Base-by-base conservation (phyloP, 1,284 basidiomycete genomes). In the Pseudozyma hubeiensis region DNA sequence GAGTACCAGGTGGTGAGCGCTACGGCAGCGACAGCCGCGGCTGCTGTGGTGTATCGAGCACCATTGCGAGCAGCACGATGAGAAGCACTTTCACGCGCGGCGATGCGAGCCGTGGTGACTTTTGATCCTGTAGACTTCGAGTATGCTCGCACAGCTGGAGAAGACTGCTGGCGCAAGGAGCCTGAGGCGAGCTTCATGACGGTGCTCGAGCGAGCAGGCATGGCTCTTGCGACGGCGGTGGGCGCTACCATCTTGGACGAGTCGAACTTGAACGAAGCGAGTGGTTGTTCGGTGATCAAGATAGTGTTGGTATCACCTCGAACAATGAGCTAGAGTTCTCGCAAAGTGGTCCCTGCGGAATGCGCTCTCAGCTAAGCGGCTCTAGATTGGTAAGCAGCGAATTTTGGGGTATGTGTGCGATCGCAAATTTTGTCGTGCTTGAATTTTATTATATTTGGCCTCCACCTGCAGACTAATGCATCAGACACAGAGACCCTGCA, bases 1-100 rank as follows among this genome's bases (percentile, higher is more conserved):
- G 60, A 44, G 30, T 66, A 66, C 63, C 68, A 71, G 1, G 63
- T 59, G n/a, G 68, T 64, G 9, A 71, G 46, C 24, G 57, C 58
- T 1, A 58, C 59, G 11, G 59, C 58, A 7, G 59, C 53, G 11
- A 59, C 55, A 7, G 51, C 63, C 2, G 46, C 63, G 0, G 55
- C 68, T n/a, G 57, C 54, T 1, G 55, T 58, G 1, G 49, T 14
- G 19, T 64, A 59, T 33, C 55, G 60, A 35, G 35, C 11, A 4
- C 37, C 43, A 35, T 47, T 47, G 7, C 64, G 41, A 33, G 34
- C 35, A 14, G 47, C 29, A 9, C 7, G 31, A 13, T 53, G 48
- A 10, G 56, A 55, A 4, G 58, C n/a, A n/a, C 19, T 14, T 11
- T 43, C 35, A 9, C 33, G 7, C 2, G 50, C 64, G 11, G 53